A percentile compares a stretch with the other conserved stretches of the same genome.
These are phyloP conservation scores for Diaporthe vaccinii DNA, from an alignment of 2,329 filamentous ascomycete genomes.

Conservation along the genomic window DNA sequence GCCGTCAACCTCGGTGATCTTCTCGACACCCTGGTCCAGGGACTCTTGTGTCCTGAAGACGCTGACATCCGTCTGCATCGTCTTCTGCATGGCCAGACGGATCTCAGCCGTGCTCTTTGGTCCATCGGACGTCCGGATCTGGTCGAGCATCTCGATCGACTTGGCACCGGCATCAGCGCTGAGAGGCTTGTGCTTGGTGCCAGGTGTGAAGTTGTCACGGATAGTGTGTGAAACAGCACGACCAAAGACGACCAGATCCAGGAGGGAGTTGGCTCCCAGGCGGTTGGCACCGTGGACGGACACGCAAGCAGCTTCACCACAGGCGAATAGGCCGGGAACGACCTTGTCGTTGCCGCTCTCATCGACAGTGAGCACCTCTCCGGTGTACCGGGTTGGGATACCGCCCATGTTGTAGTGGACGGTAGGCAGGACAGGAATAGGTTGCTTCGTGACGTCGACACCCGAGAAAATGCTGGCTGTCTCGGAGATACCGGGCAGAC, in stretches of 20 bases:
- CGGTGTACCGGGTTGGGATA: slow-evolving; percentile 97
- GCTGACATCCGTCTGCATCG: slow-evolving; percentile 97
- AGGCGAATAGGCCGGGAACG: slow-evolving; percentile 95
- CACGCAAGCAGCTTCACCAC: slow-evolving; percentile 96
- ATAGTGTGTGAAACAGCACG: slow-evolving; percentile 98
- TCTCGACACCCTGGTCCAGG: slow-evolving; percentile 91
- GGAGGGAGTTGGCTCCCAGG: slow-evolving; percentile 96
- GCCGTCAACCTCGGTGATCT: slow-evolving; percentile 87
- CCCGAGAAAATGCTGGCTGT: slow-evolving; percentile 97
- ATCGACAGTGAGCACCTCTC: slow-evolving; percentile 93
- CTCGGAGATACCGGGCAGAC: slow-evolving; percentile 98
- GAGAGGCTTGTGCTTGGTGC: slow-evolving; percentile 82
- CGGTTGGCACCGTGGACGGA: slow-evolving; percentile 99
- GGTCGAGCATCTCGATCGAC: slow-evolving; percentile 87
- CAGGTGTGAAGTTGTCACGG: slow-evolving; percentile 91
- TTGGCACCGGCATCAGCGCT: slow-evolving; percentile 89
- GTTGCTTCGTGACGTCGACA: slow-evolving; percentile 97
- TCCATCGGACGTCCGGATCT: slow-evolving; percentile 85
- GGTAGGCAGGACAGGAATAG: slow-evolving; percentile 94
- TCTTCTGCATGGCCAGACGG: slow-evolving; percentile 94
- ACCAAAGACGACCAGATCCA: slow-evolving; percentile 97
- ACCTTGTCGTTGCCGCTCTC: slow-evolving; percentile 90
- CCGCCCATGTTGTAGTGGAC: slow-evolving; percentile 99
- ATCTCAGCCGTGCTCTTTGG: slow-evolving; percentile 91
- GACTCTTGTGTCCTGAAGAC: slow-evolving; percentile 97